Base-by-base conservation (phyloP, 495 filamentous ascomycete genomes). In the Hypomontagnella submonticulosa region DNA sequence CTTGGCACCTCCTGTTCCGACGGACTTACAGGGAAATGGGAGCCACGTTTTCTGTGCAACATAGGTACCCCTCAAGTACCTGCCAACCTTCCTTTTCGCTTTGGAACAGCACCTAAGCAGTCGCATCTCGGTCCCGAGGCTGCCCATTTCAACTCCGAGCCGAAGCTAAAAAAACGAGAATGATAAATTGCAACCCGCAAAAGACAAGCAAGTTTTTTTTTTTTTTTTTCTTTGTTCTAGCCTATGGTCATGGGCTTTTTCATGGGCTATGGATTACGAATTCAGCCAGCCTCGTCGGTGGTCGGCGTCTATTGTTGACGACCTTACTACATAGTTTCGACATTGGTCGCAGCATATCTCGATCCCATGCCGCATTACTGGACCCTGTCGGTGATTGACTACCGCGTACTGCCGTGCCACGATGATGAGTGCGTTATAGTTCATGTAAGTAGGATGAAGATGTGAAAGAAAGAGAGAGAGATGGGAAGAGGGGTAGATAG, bases 51-150 rank as follows among this genome's bases (percentile, higher is more conserved):
- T n/a, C 12, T 13, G 19, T 6, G 16, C n/a, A 20, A 8, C 19
- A 6, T 41, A 52, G 32, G 48, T 54, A 42, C 33, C 49, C 36
- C 27, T 20, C 4, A 23, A 33, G 23, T 30, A 50, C 47, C 23
- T 27, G 2, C 23, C 23, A 2, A 27, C 2, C 6, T 27, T 27
- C 23, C 23, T 27, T 27, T 27, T 27, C 3, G 36, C 10, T 36
- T 50, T 50, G 32, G 6, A 53, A 41, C 7, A 37, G 33, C n/a
- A n/a, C n/a, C n/a, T n/a, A n/a, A n/a, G n/a, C 37, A 41, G 34
- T 16, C 15, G 9, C 15, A 27, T 20, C 37, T 68, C 65, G 65
- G 65, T 59, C 59, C 65, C 65, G 65, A 68, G 55, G 13, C 18
- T 42, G 4, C 18, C 36, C 44, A 10, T 32, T 61, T 52, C 56